phyloP scores from a whole-genome alignment of 345 rosid species.

The Populus alba region DNA sequence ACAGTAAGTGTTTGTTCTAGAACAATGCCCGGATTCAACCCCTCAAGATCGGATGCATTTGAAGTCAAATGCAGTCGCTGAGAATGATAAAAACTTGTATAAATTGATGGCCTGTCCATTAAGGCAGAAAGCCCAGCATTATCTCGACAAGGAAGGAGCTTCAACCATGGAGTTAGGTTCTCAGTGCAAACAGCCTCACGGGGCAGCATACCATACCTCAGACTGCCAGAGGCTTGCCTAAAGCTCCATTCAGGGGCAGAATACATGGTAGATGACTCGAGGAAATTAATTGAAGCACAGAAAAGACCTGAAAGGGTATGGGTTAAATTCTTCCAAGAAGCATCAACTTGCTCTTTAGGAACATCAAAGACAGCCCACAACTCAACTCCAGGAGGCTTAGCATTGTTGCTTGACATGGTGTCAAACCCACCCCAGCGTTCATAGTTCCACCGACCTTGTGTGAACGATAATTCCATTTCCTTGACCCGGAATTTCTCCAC shows the following conservation, averaged over 20 bases:
- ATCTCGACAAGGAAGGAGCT: constrained; percentile 95
- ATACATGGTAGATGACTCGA: constrained; percentile 74
- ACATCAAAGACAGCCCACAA: constrained; percentile 95
- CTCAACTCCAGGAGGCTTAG: constrained; percentile 96
- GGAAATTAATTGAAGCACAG: constrained; percentile 90
- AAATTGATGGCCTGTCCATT: constrained; percentile 89
- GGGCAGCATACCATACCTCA: constrained; percentile 87
- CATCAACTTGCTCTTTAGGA: constrained; percentile 65
- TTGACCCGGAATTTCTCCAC: constrained; percentile 65
- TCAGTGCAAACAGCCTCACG: constrained; percentile 99
- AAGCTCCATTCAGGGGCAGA: constrained; percentile 84
- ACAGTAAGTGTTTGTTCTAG: constrained; percentile 85
- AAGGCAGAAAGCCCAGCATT: constrained; percentile 76
- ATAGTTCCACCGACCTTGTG: constrained; percentile 98
- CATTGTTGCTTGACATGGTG: constrained; percentile 74
- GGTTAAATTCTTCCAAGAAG: constrained; percentile 85
- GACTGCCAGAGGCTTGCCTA: constrained; percentile 46
- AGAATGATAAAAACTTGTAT: constrained; percentile 90
- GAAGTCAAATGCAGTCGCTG: constrained; percentile 67
- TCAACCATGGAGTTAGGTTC: constrained; percentile 97
- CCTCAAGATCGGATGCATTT: constrained; percentile 34
- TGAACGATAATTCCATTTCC: constrained; percentile 95
- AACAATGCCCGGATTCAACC: constrained; percentile 47
- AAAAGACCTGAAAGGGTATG: constrained; percentile 91
- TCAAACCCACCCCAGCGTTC: constrained; percentile 98